Evolutionary conservation across 177 flowering plant genomes (phyloP), one percentile per base, ranked within the genome.

Genomic region (Vitis hybrid): DNA sequence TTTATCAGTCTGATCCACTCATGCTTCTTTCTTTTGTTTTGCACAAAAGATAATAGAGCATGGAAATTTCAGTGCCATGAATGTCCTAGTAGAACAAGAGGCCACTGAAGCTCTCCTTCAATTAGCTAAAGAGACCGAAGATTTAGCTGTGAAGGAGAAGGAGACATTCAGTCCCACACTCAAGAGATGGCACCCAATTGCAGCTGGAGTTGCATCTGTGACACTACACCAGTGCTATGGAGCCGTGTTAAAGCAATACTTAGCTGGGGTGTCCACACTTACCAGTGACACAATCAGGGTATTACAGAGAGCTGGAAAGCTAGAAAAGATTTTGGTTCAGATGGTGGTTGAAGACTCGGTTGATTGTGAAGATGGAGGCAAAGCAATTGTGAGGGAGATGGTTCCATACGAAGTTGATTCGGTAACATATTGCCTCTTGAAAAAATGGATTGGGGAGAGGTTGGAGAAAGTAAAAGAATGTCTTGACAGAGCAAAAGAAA

Each of bases 331-430:
- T 51, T 69, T 96, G 78, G 86, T 92, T 18, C 91, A 92, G 53
- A 84, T 92, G 90, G 92, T 90, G 68, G 90, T 89, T 15, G 98
- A 92, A 70, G 97, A 90, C 66, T 82, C 93, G n/a, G 88, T 63
- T 1, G 94, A 91, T 10, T 84, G 92, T 31, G 95, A 91, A 45
- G 97, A 93, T 72, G 94, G 95, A 33, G 99, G 97, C 21, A 93
- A 87, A 65, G 73, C 81, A 1, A 81, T 93, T 22, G 86, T 92
- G 19, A 80, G 88, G 70, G 97, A 93, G 71, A 90, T 93, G 97
- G 82, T 83, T n/a, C 95, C 97, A 0, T 96, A 86, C 56, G 99
- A 96, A 60, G 91, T 90, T 45, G 99, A 96, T 51, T 77, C 90
- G 4, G 69, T 86, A 58, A 82, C 87, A 31, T 1, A 81, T 52